These are phyloP conservation scores for Pneumocystis oryctolagi DNA, from an alignment of 1,139 yeast genomes.

Conservation along the genomic window DNA sequence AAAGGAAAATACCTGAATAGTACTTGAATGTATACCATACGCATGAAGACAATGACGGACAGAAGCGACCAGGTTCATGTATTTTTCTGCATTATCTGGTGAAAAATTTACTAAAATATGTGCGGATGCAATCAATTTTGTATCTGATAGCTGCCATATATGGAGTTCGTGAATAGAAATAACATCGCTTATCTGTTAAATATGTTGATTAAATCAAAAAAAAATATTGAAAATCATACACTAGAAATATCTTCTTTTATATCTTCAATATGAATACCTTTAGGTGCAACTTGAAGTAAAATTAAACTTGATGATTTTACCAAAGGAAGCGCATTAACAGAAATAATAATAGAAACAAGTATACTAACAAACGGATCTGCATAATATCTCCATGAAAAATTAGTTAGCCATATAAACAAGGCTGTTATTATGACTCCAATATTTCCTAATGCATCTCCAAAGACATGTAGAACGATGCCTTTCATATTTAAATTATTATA, in stretches of 20 bases:
- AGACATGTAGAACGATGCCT: slow-evolving; percentile 85
- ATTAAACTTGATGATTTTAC: slow-evolving; percentile 79
- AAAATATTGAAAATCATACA: not conserved
- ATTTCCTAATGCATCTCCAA: slow-evolving; percentile 94
- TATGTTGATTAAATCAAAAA: not conserved
- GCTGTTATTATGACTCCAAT: slow-evolving; percentile 87
- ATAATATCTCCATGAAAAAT: slow-evolving; percentile 73
- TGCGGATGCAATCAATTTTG: slow-evolving; percentile 70
- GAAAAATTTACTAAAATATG: slow-evolving; percentile 60
- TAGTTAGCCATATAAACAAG: slow-evolving; percentile 82
- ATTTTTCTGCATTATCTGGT: slow-evolving; percentile 30
- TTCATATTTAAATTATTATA: slow-evolving; percentile 54
- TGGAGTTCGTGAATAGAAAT: slow-evolving; percentile 87
- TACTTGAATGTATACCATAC: slow-evolving; percentile 81
- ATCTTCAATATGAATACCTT: slow-evolving; percentile 56
- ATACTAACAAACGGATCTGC: slow-evolving; percentile 78
- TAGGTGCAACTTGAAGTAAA: slow-evolving; percentile 83
- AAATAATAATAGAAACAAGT: slow-evolving; percentile 72
- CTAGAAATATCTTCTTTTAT: slow-evolving; percentile 50
- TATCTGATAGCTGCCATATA: slow-evolving; percentile 90
- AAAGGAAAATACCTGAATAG: slow-evolving; percentile 43
- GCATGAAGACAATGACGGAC: slow-evolving; percentile 69
- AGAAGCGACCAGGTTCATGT: slow-evolving; percentile 54
- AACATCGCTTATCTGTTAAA: slow-evolving; percentile 47
- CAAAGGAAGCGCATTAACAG: slow-evolving; percentile 80